Conservation (phyloP, 495 filamentous ascomycete species). For the Talaromyces ruber region DNA sequence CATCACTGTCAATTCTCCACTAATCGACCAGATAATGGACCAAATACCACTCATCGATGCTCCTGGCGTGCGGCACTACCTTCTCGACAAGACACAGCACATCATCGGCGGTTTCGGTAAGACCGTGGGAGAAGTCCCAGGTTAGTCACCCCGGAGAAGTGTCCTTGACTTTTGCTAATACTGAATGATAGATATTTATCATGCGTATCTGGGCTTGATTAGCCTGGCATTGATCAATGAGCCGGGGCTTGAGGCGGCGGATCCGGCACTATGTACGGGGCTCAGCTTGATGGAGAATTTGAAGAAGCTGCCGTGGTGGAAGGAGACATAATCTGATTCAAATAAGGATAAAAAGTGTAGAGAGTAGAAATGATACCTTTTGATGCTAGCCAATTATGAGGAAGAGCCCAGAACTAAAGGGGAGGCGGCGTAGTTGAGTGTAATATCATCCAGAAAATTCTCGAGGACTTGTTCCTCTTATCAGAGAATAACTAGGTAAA, state of each 20-base stretch:
- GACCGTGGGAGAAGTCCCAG: conserved; percentile 64
- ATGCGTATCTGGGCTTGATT: conserved; percentile 81
- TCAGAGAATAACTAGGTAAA: too few relatives aligned
- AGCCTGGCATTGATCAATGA: conserved; percentile 62
- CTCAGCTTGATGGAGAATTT: conserved; percentile 31
- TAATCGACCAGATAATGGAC: conserved; percentile 51
- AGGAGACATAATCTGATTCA: not conserved
- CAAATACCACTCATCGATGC: conserved; percentile 51
- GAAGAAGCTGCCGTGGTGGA: conserved; percentile 33
- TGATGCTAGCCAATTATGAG: too few relatives aligned
- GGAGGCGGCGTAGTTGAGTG: too few relatives aligned
- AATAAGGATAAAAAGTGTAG: not conserved
- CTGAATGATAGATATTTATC: conserved; percentile 61
- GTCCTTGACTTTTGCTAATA: not conserved
- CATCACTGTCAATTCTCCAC: conserved; percentile 7
- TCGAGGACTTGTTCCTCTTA: too few relatives aligned
- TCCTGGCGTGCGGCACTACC: conserved; percentile 58
- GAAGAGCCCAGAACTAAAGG: too few relatives aligned
- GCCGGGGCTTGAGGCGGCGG: conserved; percentile 50
- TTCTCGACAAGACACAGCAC: conserved; percentile 87
- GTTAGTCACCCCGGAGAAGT: conserved; percentile 23
- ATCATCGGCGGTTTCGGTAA: conserved; percentile 87
- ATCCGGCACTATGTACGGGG: conserved; percentile 62
- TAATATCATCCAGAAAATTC: too few relatives aligned
- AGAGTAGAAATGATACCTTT: not conserved